Base-by-base conservation (phyloP, 208 protist genomes). In the Acanthamoeba lenticulata region DNA sequence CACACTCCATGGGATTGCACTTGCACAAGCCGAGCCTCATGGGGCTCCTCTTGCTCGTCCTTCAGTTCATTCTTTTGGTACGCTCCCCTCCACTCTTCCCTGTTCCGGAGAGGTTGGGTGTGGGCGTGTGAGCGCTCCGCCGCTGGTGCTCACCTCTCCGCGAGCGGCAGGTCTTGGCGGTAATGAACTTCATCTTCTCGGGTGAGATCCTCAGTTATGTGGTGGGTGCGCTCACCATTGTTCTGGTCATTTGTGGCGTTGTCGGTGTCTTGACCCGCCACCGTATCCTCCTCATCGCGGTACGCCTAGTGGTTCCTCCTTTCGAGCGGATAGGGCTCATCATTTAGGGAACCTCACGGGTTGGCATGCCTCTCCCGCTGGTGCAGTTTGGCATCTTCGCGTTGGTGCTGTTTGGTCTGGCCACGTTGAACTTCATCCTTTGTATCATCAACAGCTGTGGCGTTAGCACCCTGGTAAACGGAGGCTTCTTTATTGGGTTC, bases 141-240 rank as follows among this genome's bases (percentile, higher is more conserved):
- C 60, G 3, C 1, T 11, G 4, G 60, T 29, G 19, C 60, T 69
- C 29, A 67, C 5, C 36, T 34, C 1, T 62, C 60, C n/a, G n/a
- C n/a, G n/a, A n/a, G 29, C 29, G 13, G 29, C 60, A 69, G 60
- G 24, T 69, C 21, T 36, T 69, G 60, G 60, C 29, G 9, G 36
- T 69, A 9, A 69, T 81, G 36, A 81, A 81, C 69, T 81, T 81
- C 69, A 21, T 47, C 69, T 36, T 69, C n/a, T n/a, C n/a, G n/a
- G 60, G 60, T 15, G 60, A 24, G 15, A 29, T 69, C 60, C 36
- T 36, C 29, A 36, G 69, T 45, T 45, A 29, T 11, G 45, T 45
- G 6, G n/a, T 45, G 27, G 38, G 38, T 11, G 40, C 27, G 17
- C 40, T 81, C 40, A 81, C 40, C 21, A 45, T 81, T 36, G 6